phyloP scores from a whole-genome alignment of 208 protist species.

The Leishmania turanica region DNA sequence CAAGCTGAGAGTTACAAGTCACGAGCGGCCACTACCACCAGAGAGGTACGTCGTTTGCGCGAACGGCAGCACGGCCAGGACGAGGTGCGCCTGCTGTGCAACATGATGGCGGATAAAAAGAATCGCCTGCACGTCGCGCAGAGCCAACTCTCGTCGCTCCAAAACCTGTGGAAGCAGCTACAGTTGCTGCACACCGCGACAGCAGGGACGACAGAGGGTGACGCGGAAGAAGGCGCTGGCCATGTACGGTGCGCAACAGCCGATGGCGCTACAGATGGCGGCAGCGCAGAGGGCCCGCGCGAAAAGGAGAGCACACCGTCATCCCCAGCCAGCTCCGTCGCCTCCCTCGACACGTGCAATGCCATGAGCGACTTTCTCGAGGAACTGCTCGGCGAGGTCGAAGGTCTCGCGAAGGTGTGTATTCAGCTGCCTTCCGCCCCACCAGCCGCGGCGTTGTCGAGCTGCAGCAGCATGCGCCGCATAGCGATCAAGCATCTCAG shows the following conservation, averaged over 20 bases:
- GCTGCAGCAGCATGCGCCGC: conserved; percentile 2
- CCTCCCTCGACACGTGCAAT: conserved; percentile 32
- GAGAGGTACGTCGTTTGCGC: conserved; percentile 27
- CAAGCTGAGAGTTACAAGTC: conserved; percentile 27
- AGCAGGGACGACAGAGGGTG: not conserved
- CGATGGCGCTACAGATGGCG: not conserved
- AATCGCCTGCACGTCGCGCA: conserved; percentile 39
- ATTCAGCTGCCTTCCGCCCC: conserved; percentile 50
- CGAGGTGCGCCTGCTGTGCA: conserved; percentile 56
- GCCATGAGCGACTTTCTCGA: conserved; percentile 35
- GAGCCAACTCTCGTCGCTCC: conserved; percentile 35
- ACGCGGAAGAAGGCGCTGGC: not conserved
- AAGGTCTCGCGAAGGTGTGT: conserved; percentile 48
- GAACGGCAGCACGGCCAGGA: conserved; percentile 48
- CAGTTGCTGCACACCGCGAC: conserved; percentile 30
- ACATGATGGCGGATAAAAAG: conserved; percentile 63
- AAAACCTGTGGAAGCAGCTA: conserved; percentile 38
- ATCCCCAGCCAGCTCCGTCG: conserved; percentile 19
- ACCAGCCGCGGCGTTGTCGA: conserved; percentile 11
- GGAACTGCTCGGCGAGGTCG: conserved; percentile 43
- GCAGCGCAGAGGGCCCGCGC: not conserved
- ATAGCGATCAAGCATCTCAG: not conserved
- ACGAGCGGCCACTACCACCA: conserved; percentile 14
- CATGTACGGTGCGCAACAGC: not conserved
- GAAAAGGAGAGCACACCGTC: not conserved